Conservation (phyloP, 2,329 filamentous ascomycete genomes). For the Penicillium capsulatum region DNA sequence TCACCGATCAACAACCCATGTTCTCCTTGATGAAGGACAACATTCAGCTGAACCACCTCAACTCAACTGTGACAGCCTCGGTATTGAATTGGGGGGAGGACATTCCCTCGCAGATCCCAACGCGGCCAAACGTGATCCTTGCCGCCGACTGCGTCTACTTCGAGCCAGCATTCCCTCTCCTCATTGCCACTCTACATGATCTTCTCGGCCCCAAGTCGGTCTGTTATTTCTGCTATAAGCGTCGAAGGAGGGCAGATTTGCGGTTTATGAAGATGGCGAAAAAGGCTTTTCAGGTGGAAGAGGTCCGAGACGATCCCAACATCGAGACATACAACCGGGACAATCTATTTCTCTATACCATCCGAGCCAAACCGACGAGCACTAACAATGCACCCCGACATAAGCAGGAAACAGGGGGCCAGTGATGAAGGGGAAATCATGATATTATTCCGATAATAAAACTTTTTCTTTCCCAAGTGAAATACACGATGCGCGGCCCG, state of each 20-base stretch:
- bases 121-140: slow-evolving; percentile 73
- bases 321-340: slow-evolving; percentile 34
- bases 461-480: too few relatives aligned
- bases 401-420: not conserved
- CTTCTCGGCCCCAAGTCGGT: slow-evolving; percentile 63
- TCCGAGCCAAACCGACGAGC: slow-evolving; percentile 27
- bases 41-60: slow-evolving; percentile 72
- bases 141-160: slow-evolving; percentile 97
- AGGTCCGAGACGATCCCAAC: slow-evolving; percentile 55
- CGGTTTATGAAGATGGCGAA: slow-evolving; percentile 68
- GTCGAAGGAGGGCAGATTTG: slow-evolving; percentile 74
- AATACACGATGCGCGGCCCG: too few relatives aligned
- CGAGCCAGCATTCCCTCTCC: slow-evolving; percentile 86
- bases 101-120: slow-evolving; percentile 36
- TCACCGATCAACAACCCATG: slow-evolving; percentile 90
- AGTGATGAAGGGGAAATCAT: too few relatives aligned
- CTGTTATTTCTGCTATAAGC: slow-evolving; percentile 94
- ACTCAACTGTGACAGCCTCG: slow-evolving; percentile 58
- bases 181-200: slow-evolving; percentile 72
- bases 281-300: slow-evolving; percentile 61
- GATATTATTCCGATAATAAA: too few relatives aligned
- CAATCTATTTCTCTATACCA: slow-evolving; percentile 39
- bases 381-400: too few relatives aligned
- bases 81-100: slow-evolving; percentile 72
- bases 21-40: slow-evolving; percentile 80